Evolutionary conservation across 352 stramenopile genomes (phyloP).

Genomic region (Phytophthora uliginosa): DNA sequence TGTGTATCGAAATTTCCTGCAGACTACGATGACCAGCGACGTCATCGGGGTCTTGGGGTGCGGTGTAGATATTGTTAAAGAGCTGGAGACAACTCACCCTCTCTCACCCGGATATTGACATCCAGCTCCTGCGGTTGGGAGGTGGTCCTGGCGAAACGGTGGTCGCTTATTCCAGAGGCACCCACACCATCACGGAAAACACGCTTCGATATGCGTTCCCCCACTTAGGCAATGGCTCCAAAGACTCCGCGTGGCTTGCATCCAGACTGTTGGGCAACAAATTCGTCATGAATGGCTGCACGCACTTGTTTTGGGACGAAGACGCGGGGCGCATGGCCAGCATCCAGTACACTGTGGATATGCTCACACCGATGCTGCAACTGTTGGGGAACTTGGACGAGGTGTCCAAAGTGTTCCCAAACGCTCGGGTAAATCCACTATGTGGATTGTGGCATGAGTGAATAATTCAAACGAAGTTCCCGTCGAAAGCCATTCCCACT

Average conservation of each 20-base stretch:
- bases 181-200: conserved; percentile 1
- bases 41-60: neutral
- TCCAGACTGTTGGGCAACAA: neutral
- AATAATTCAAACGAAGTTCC: neutral
- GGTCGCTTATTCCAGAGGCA: conserved; percentile 4
- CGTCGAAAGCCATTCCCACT: neutral
- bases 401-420: conserved; percentile 2
- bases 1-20: neutral
- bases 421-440: conserved; percentile 1
- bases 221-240: neutral
- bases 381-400: conserved; percentile 2
- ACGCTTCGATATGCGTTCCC: conserved; percentile 13
- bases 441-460: conserved; percentile 1
- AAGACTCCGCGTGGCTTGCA: neutral
- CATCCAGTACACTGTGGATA: conserved; percentile 3
- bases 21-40: neutral
- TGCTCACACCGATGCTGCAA: conserved; percentile 1
- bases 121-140: neutral
- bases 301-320: neutral
- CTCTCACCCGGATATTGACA: neutral
- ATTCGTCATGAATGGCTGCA: neutral
- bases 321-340: neutral
- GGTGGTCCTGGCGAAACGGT: neutral
- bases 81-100: conserved; percentile 1
- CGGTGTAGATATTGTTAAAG: conserved; percentile 7